Evolutionary conservation across 257 asterid species (phyloP), one percentile per base, ranked within the genome.

Genomic region (Plantago major): DNA sequence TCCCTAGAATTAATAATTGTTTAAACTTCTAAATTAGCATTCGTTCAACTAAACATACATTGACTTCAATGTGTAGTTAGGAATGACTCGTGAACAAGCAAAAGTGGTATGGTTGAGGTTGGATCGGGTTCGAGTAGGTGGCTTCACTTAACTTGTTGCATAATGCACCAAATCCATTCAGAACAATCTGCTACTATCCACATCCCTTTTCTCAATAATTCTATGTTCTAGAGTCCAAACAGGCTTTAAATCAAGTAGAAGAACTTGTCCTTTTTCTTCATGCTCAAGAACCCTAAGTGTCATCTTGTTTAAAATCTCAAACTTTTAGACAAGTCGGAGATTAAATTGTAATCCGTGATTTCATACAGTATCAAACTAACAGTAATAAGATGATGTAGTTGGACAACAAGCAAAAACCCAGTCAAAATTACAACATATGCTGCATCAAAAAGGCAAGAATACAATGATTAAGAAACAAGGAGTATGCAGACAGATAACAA

Each of bases 91-190:
- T 4, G 40, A 33, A 33, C 6, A 33, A 33, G 6, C 6, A 33
- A 1, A 33, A 5, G 8, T 33, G 40, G 40, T 33, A 1, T 4
- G 8, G 40, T 33, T 33, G 40, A 33, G 50, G 70, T 63, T 63
- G 80, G 76, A 63, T 67, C 79, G n/a, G n/a, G n/a, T 83, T 78
- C 75, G 80, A 79, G 65, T 46, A 49, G 69, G 67, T 61, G 66
- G 69, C 48, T 70, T 62, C 63, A 46, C 62, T n/a, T n/a, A n/a
- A 46, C 62, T 68, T 12, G 64, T 56, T 65, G n/a, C 26, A 67
- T 72, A 58, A 76, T 72, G 38, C 73, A 78, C 80, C 87, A 76
- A 83, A 81, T 69, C 86, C 88, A 69, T 63, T 48, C 44, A 49
- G n/a, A 46, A 37, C 57, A 48, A 12, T 65, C 12, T 62, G 46